Conservation (phyloP, 2,329 filamentous ascomycete genomes). For the Neofusicoccum parvum region DNA sequence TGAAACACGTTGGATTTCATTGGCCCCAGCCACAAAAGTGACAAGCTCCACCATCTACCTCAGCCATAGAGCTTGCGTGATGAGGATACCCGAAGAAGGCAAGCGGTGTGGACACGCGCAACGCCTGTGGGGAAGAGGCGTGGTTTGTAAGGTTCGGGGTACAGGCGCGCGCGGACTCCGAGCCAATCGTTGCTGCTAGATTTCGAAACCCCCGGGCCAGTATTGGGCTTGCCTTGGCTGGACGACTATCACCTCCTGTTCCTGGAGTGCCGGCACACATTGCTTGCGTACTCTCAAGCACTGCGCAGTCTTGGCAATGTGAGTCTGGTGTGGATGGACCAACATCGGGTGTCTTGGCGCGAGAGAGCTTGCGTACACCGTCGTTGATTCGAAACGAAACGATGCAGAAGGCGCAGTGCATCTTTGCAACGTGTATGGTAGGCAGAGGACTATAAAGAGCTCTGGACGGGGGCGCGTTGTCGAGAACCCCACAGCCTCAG, state of each 20-base stretch:
- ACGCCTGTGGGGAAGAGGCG: background rate
- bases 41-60: too few relatives aligned
- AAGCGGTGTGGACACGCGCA: background rate
- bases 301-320: background rate
- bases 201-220: background rate
- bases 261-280: background rate
- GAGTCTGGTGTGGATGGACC: background rate
- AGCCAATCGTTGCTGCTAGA: background rate
- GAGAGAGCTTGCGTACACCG: constrained; percentile 2
- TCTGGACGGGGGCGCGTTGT: too few relatives aligned
- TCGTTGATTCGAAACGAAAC: background rate
- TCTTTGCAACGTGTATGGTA: background rate
- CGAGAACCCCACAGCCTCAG: background rate
- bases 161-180: too few relatives aligned
- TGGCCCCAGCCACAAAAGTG: too few relatives aligned
- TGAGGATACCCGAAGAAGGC: background rate
- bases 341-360: background rate
- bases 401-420: background rate
- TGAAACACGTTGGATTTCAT: too few relatives aligned
- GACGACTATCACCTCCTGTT: constrained; percentile 1
- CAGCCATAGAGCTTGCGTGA: too few relatives aligned
- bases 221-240: background rate
- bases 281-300: constrained; percentile 14
- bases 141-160: background rate
- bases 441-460: background rate